A percentile compares a stretch with the other conserved stretches of the same genome.
These are phyloP conservation scores for Geranium rotundifolium DNA, from an alignment of 345 rosid species.

Conservation along the genomic window DNA sequence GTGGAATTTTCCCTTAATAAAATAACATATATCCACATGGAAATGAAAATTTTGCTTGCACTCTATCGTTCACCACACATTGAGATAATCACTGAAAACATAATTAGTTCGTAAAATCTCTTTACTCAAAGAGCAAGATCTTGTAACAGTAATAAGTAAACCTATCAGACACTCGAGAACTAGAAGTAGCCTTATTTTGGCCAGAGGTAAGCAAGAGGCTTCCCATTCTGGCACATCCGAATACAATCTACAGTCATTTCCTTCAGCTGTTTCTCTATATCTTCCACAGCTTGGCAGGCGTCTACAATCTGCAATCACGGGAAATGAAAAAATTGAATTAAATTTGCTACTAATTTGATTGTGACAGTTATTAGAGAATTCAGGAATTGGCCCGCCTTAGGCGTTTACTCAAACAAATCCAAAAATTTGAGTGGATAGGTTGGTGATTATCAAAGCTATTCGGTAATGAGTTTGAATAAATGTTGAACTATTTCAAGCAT, in stretches of 20 bases:
- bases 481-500: neutral
- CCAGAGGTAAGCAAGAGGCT: conserved; percentile 47
- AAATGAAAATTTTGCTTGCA: no score
- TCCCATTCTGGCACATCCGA: conserved; percentile 39
- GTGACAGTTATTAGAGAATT: neutral
- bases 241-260: conserved; percentile 29
- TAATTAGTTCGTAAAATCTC: no score
- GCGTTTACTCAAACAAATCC: no score
- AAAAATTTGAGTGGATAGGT: no score
- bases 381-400: neutral
- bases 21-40: no score
- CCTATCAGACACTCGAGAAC: no score
- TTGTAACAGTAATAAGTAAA: no score
- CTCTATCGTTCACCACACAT: no score
- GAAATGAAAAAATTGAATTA: neutral
- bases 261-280: conserved; percentile 52
- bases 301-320: conserved; percentile 38
- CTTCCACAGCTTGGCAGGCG: conserved; percentile 48
- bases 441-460: neutral
- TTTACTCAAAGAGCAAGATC: no score
- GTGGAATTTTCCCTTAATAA: no score
- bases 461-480: no score
- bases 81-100: no score
- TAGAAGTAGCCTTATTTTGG: conserved; percentile 13
- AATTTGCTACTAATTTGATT: neutral